Conservation (phyloP, 163 green algal species). For the Chlamydomonas reinhardtii region DNA sequence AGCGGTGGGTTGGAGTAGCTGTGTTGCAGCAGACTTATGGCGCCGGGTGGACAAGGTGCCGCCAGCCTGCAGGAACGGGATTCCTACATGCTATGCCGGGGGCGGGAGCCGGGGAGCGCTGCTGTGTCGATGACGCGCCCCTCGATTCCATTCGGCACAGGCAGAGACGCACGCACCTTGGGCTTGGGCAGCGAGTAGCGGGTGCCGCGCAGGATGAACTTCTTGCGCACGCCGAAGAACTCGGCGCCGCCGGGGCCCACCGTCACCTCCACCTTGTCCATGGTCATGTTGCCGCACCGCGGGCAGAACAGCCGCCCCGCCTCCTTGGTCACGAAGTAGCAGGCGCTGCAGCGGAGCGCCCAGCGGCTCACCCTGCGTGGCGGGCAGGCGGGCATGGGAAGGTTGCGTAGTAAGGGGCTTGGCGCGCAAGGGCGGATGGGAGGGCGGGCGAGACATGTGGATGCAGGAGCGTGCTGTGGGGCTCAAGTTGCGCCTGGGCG, state of each 20-base stretch:
- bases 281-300: slow-evolving; percentile 92
- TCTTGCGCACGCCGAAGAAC: slow-evolving; percentile 87
- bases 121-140: too few relatives aligned
- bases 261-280: slow-evolving; percentile 85
- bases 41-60: too few relatives aligned
- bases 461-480: too few relatives aligned
- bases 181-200: slow-evolving; percentile 94
- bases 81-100: too few relatives aligned
- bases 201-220: slow-evolving; percentile 86
- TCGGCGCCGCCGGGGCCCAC: slow-evolving; percentile 83
- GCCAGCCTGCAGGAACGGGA: too few relatives aligned
- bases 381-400: not conserved
- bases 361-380: slow-evolving; percentile 61
- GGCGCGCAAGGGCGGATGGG: too few relatives aligned
- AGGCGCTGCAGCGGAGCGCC: slow-evolving; percentile 75
- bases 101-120: too few relatives aligned
- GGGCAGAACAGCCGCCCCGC: slow-evolving; percentile 92
- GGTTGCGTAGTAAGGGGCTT: not conserved
- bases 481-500: too few relatives aligned
- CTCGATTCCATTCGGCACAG: too few relatives aligned
- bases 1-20: too few relatives aligned
- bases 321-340: slow-evolving; percentile 81
- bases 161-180: slow-evolving; percentile 74
- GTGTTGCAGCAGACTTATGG: too few relatives aligned
- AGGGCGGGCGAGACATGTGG: too few relatives aligned